These are phyloP conservation scores for Monosporozyma yasuniensis DNA, from an alignment of 805 yeast genomes.

Conservation along the genomic window DNA sequence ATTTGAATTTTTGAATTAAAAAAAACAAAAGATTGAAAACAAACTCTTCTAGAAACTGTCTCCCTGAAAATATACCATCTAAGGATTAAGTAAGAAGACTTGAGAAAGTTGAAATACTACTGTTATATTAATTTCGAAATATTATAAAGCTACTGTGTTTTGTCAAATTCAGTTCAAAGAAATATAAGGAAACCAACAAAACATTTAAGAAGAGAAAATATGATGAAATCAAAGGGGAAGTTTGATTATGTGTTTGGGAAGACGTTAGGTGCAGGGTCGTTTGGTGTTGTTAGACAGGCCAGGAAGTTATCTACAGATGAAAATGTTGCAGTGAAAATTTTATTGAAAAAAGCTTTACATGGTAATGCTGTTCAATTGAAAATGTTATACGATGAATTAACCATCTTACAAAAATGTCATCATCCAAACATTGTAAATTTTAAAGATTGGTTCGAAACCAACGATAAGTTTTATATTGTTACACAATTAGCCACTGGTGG, in stretches of 20 bases:
- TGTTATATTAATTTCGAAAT: background rate
- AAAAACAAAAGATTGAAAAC: background rate
- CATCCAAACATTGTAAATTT: constrained; percentile 88
- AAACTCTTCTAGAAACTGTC: background rate
- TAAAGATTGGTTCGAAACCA: constrained; percentile 88
- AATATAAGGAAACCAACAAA: background rate
- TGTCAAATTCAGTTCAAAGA: background rate
- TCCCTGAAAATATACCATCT: background rate
- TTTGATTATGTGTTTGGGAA: constrained; percentile 64
- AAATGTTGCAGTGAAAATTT: constrained; percentile 86
- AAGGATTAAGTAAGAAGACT: background rate
- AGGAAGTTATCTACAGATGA: constrained; percentile 42
- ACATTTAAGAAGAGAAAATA: background rate
- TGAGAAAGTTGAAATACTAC: background rate
- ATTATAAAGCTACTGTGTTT: background rate
- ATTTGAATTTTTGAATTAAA: background rate
- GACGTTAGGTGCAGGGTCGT: constrained; percentile 90
- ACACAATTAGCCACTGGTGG: constrained; percentile 96
- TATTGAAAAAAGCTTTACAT: constrained; percentile 72
- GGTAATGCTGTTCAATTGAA: constrained; percentile 53
- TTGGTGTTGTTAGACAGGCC: constrained; percentile 86
- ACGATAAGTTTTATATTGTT: constrained; percentile 84
- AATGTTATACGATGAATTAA: constrained; percentile 70
- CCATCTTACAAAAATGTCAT: constrained; percentile 52
- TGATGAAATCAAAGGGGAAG: constrained; percentile 36